A percentile compares a stretch with the other conserved stretches of the same genome.
phyloP scores from a whole-genome alignment of 768 basidiomycete species.

The Xerocomus spinulosus region DNA sequence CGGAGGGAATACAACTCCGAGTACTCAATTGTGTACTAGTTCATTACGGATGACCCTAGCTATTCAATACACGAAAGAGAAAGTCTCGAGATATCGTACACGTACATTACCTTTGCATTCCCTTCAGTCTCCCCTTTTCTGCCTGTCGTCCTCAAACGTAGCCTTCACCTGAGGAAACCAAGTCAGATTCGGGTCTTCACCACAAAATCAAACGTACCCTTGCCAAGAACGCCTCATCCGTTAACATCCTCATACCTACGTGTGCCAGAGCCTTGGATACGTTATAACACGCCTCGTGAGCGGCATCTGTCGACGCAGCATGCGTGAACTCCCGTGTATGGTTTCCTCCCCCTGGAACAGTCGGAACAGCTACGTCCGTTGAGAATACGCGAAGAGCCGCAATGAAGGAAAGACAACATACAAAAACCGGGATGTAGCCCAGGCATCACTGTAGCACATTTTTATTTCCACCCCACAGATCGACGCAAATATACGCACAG shows the following conservation, averaged over 20 bases:
- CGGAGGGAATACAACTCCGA: too few relatives aligned
- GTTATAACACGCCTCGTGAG: constrained; percentile 64
- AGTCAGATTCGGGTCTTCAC: too few relatives aligned
- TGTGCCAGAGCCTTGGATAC: constrained; percentile 69
- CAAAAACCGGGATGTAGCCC: constrained; percentile 68
- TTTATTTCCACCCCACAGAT: neutral
- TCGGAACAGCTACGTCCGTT: constrained; percentile 73
- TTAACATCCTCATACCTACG: constrained; percentile 61
- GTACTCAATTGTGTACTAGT: too few relatives aligned
- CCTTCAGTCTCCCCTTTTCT: too few relatives aligned
- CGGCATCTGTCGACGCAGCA: constrained; percentile 52
- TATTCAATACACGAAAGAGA: too few relatives aligned
- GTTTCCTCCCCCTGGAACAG: constrained; percentile 65
- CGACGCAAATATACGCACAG: constrained; percentile 44
- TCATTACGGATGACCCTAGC: too few relatives aligned
- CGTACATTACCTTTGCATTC: too few relatives aligned
- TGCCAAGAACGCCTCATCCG: constrained; percentile 59
- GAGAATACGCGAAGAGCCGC: too few relatives aligned
- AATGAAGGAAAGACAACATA: too few relatives aligned
- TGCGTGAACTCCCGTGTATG: constrained; percentile 68
- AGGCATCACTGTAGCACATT: constrained; percentile 45
- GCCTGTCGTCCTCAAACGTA: too few relatives aligned
- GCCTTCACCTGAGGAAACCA: too few relatives aligned
- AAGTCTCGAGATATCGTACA: too few relatives aligned
- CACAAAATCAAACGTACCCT: constrained; percentile 39